Evolutionary conservation across 2,329 filamentous ascomycete genomes (phyloP), one percentile per base, ranked within the genome.

Genomic region (Colletotrichum magnum): DNA sequence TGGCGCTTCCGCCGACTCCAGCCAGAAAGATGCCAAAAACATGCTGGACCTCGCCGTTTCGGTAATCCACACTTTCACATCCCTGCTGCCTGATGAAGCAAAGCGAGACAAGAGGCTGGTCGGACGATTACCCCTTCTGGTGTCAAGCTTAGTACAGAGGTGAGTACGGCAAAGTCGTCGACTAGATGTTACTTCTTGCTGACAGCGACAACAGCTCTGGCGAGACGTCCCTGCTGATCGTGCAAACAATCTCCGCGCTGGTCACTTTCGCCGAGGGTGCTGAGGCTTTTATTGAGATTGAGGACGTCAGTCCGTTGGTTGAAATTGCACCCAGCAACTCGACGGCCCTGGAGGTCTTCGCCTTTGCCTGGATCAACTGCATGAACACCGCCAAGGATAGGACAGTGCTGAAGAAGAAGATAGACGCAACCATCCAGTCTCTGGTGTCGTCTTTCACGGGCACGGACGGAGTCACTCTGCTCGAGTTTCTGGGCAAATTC

Each of bases 1-100:
- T 0, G 85, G 87, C 32, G 83, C 82, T 3, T 75, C 74, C 18
- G 50, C 74, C 2, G 71, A 78, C 26, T 75, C 77, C 5, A 77
- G 75, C 4, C 80, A 79, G 51, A 78, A 82, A 24, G 83, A 90
- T 70, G 81, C 85, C 13, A 86, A 82, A 68, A 84, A 89, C 69
- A 91, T 92, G 89, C 80, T 91, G 10, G 86, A 89, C 72, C 80
- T 93, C 15, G 89, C 87, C 4, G 87, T 91, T 4, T 86, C 87
- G 36, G 86, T 93, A 13, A 76, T 92, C 6, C 87, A 92, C 74
- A 89, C 87, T 0, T 93, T 93, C 75, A 79, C 86, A 0, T 79
- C 85, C 7, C 78, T 93, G 12, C 79, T 93, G 4, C 86, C 90
- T 0, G 82, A 84, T 4, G 78, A 82, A 3, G 80, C 80, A 5